These are phyloP conservation scores for Cyberlindnera galapagoensis DNA, from an alignment of 805 yeast genomes.

Conservation along the genomic window DNA sequence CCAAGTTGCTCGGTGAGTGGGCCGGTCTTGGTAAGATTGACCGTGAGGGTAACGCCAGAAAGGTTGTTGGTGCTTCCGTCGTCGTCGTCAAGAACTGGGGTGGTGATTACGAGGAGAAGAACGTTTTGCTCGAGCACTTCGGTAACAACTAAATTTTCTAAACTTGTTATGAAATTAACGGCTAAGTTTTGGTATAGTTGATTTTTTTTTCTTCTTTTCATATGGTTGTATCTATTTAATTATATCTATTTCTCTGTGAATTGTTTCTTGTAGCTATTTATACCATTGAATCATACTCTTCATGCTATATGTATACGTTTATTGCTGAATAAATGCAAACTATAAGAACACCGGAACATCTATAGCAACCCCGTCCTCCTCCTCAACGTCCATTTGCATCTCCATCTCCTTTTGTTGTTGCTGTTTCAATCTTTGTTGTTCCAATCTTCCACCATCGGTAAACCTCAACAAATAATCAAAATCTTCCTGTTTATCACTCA, in stretches of 20 bases:
- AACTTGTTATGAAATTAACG: too few relatives aligned
- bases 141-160: conserved; percentile 72
- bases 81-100: conserved; percentile 99
- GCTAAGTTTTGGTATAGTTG: too few relatives aligned
- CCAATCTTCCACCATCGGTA: background rate
- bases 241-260: too few relatives aligned
- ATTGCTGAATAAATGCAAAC: too few relatives aligned
- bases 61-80: conserved; percentile 99
- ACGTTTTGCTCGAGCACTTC: conserved; percentile 92
- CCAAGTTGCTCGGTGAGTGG: conserved; percentile 99
- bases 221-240: too few relatives aligned
- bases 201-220: too few relatives aligned
- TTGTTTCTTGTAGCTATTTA: too few relatives aligned
- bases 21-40: conserved; percentile 99
- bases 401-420: conserved; percentile 29
- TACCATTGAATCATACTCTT: too few relatives aligned
- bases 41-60: conserved; percentile 99
- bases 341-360: conserved; percentile 22
- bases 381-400: conserved; percentile 2
- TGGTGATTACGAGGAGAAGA: conserved; percentile 97
- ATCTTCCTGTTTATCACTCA: conserved; percentile 11
- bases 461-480: background rate
- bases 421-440: conserved; percentile 51
- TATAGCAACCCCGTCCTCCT: conserved; percentile 13
- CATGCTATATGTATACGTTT: too few relatives aligned